phyloP scores from a whole-genome alignment of 2,329 filamentous ascomycete species.

The Fonsecaea multimorphosa region DNA sequence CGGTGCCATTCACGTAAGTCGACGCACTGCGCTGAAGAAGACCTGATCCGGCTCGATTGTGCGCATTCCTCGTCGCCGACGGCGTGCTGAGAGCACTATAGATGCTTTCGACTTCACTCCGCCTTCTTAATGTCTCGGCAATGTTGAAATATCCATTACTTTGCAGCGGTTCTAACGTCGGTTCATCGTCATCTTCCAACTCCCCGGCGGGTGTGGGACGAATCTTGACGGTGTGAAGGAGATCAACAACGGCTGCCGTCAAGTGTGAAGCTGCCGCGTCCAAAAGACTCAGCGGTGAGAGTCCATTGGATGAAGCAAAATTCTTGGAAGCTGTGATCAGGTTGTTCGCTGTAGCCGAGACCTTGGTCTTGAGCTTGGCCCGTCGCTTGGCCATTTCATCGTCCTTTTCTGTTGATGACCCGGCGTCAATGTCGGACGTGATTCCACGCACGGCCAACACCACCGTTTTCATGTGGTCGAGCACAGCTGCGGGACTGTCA shows the following conservation, averaged over 20 bases:
- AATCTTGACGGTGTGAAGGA: conserved; percentile 84
- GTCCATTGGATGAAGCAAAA: conserved; percentile 78
- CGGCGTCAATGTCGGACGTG: conserved; percentile 74
- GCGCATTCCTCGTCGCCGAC: conserved; percentile 47
- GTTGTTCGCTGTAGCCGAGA: conserved; percentile 94
- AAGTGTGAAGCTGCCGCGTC: conserved; percentile 93
- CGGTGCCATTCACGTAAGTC: conserved; percentile 30
- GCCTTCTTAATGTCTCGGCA: conserved; percentile 54
- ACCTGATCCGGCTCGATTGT: conserved; percentile 17
- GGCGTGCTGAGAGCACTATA: conserved; percentile 77
- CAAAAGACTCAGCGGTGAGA: conserved; percentile 89
- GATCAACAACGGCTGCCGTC: conserved; percentile 81
- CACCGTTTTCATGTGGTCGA: conserved; percentile 86
- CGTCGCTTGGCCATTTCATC: conserved; percentile 63
- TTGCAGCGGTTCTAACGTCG: conserved; percentile 66
- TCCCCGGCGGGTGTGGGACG: conserved; percentile 75
- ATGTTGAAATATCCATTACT: conserved; percentile 71
- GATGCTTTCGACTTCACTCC: conserved; percentile 72
- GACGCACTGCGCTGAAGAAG: conserved; percentile 28
- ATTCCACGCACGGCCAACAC: conserved; percentile 83
- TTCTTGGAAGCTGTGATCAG: conserved; percentile 95
- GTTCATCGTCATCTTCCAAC: conserved; percentile 76
- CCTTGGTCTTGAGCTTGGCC: conserved; percentile 75
- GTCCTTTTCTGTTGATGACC: conserved; percentile 61
- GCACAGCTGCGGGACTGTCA: conserved; percentile 74